Conservation (phyloP, 2,329 filamentous ascomycete species). For the Xylaria sp. region DNA sequence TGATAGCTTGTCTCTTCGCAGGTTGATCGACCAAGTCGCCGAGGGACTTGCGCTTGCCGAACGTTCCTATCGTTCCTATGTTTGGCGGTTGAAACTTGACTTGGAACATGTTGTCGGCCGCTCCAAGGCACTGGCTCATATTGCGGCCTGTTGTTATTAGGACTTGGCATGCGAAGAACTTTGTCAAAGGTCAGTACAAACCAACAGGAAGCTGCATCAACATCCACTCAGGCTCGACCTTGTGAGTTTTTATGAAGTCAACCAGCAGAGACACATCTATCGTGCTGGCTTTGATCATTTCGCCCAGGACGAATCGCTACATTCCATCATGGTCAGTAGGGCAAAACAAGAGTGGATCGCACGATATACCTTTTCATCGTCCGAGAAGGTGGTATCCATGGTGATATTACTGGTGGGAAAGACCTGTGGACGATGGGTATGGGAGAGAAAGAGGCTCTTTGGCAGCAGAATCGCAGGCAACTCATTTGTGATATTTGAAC, state of each 20-base stretch:
- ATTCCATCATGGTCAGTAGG: constrained; percentile 29
- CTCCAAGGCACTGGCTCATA: constrained; percentile 52
- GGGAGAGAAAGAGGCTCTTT: constrained; percentile 37
- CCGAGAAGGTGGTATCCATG: constrained; percentile 55
- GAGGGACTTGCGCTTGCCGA: constrained; percentile 46
- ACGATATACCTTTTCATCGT: constrained; percentile 58
- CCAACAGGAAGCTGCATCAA: constrained; percentile 55
- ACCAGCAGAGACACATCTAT: constrained; percentile 54
- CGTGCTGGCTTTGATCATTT: constrained; percentile 62
- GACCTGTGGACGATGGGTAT: constrained; percentile 33
- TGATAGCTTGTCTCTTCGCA: constrained; percentile 43
- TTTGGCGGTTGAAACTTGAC: constrained; percentile 42
- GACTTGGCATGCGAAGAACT: constrained; percentile 21
- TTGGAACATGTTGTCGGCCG: constrained; percentile 47
- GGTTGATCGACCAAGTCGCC: constrained; percentile 43
- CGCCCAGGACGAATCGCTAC: constrained; percentile 63
- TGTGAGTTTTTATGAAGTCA: constrained; percentile 52
- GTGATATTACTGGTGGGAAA: constrained; percentile 33
- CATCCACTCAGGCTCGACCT: constrained; percentile 52
- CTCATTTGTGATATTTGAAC: constrained; percentile 42
- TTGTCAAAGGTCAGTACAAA: constrained; percentile 40
- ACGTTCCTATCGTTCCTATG: constrained; percentile 30
- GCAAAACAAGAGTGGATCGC: constrained; percentile 12
- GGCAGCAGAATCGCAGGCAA: constrained; percentile 38
- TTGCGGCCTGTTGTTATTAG: constrained; percentile 50